A percentile compares a stretch with the other conserved stretches of the same genome.
Conservation (phyloP, 495 filamentous ascomycete species). For the Neurospora sp. region DNA sequence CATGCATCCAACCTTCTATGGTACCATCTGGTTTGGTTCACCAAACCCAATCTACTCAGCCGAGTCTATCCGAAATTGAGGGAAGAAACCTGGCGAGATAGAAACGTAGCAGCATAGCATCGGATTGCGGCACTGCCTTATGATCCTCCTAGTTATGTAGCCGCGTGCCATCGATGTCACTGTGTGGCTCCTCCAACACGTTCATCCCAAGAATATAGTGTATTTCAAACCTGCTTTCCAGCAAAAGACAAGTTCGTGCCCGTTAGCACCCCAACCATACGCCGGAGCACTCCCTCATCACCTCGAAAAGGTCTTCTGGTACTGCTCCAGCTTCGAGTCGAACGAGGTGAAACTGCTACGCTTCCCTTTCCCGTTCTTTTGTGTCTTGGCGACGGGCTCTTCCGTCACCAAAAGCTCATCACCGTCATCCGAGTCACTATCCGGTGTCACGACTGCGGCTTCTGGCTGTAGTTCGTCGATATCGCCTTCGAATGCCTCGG, state of each 20-base stretch:
- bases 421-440: conserved; percentile 3
- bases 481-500: conserved; percentile 31
- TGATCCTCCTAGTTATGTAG: background rate
- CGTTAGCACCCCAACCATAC: background rate
- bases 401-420: conserved; percentile 14
- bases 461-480: conserved; percentile 6
- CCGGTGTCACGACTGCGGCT: background rate
- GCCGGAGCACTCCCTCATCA: background rate
- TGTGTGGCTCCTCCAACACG: background rate
- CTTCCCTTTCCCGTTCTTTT: background rate
- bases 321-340: conserved; percentile 1
- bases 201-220: background rate
- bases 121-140: background rate
- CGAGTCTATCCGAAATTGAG: background rate
- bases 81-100: background rate
- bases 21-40: background rate
- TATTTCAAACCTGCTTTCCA: background rate
- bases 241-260: background rate
- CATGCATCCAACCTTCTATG: background rate
- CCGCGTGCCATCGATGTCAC: background rate
- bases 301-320: background rate
- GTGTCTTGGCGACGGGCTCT: background rate
- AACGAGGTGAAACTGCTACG: background rate
- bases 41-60: background rate
- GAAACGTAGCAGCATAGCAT: background rate